These are phyloP conservation scores for Annulohypoxylon moriforme DNA, from an alignment of 495 filamentous ascomycete species.

Conservation along the genomic window DNA sequence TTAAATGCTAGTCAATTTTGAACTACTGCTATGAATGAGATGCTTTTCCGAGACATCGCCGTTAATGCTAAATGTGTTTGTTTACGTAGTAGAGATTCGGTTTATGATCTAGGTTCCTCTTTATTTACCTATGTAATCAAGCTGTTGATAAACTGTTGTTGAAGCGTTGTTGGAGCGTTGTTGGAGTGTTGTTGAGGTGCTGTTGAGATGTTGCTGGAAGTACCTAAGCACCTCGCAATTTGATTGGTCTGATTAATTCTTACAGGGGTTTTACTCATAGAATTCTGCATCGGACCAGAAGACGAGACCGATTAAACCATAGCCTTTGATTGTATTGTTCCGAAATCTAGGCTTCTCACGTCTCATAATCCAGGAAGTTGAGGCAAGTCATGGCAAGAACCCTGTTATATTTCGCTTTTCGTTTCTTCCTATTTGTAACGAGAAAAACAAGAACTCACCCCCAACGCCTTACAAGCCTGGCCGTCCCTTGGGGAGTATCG, in stretches of 20 bases:
- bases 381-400: background rate
- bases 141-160: too few relatives aligned
- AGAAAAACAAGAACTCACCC: conserved; percentile 1
- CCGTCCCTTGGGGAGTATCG: conserved; percentile 16
- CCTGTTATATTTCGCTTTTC: background rate
- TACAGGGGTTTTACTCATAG: too few relatives aligned
- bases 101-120: background rate
- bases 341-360: background rate
- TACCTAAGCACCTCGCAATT: too few relatives aligned
- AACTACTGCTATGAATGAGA: background rate
- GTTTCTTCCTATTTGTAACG: conserved; percentile 3
- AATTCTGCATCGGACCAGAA: too few relatives aligned
- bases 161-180: too few relatives aligned
- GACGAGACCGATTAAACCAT: too few relatives aligned
- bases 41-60: background rate
- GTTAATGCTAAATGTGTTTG: background rate
- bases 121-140: too few relatives aligned
- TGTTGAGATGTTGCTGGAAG: too few relatives aligned
- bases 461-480: conserved; percentile 24
- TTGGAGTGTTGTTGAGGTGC: too few relatives aligned
- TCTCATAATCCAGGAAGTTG: background rate
- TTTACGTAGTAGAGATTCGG: background rate
- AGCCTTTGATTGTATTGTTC: background rate
- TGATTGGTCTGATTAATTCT: too few relatives aligned
- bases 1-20: background rate